Base-by-base conservation (phyloP, 1,284 basidiomycete species). In the Trametes versicolor region DNA sequence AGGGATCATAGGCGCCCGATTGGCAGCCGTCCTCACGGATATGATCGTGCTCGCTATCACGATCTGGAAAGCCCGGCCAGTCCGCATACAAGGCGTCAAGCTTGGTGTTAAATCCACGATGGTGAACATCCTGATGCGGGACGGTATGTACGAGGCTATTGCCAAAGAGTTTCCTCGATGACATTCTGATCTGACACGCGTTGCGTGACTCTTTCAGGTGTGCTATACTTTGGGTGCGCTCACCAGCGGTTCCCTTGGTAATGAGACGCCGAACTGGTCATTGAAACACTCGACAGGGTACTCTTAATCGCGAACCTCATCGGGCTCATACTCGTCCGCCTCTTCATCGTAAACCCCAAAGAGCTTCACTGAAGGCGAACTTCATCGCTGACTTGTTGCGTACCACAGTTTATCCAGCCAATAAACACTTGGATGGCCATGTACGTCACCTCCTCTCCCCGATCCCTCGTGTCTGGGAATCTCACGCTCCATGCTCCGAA, bases 351-450 rank as follows among this genome's bases (percentile, higher is more conserved):
- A 8, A 17, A 17, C n/a, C 41, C 15, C 13, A 4, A 12, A 39
- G 12, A 10, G 3, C 37, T 13, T 39, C 49, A 17, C 21, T 36
- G 2, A 4, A 6, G 2, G 25, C 25, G 25, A 45, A 34, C 43
- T 36, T n/a, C 25, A n/a, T 19, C 21, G n/a, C 51, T 37, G 51
- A 53, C 51, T 2, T 19, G 3, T 2, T 29, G 9, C 17, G 15
- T 23, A 10, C 17, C 13, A 3, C 55, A 63, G 62, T 43, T 47
- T 49, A 63, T 63, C 15, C 50, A 63, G 41, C 53, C 62, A 9
- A 58, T 63, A 41, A 58, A 50, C 49, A 63, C 62, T 9, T 63
- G 55, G 49, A 63, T 63, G 34, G 55, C 55, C 6, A 52, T 58
- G 55, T 63, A 47, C 25, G 61, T 50, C n/a, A n/a, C n/a, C n/a